Base-by-base conservation (phyloP, 2,329 filamentous ascomycete genomes). In the Alternaria ventricosa region DNA sequence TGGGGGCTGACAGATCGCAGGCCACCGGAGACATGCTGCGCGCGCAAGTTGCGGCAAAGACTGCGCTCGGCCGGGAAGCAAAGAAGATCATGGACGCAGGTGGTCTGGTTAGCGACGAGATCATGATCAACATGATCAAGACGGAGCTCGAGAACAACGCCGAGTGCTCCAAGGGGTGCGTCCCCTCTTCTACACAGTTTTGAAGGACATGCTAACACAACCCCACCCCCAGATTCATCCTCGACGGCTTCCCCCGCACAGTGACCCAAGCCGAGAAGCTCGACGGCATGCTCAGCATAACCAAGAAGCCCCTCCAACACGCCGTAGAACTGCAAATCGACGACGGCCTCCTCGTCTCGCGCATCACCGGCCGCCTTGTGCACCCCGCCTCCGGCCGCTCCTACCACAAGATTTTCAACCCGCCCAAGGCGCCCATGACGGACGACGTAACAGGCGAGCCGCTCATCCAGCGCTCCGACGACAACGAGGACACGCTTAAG, bases 11-110 rank as follows among this genome's bases (percentile, higher is more conserved):
- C 71, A 61, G 59, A 60, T 57, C 67, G 55, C 75, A 97, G 94
- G 96, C 96, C 69, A 99, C 96, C 64, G 96, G 96, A 81, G 96
- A 99, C 84, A 99, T 99, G 96, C 89, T 99, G 78, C 94, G 96
- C 78, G 97, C 94, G 72, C 96, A 99, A 84, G 96, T 99, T 79
- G 92, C 95, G 71, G 96, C 97, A 85, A 97, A 98, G 90, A 99
- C 96, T 61, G 84, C 92, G 64, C 89, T 99, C 70, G 96, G 96
- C 74, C 89, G 92, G 79, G 94, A 97, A 86, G 96, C 96, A 71
- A 99, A 99, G 90, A 98, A 98, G 90, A 99, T 99, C 83, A 99
- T 99, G 96, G 96, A 99, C 80, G 92, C 95, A 81, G 96, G 96
- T 75, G 95, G 95, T 73, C 89, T 99, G 63, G 96, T 99, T 81